Evolutionary conservation across 441 rosid genomes (phyloP), one percentile per base, ranked within the genome.

Genomic region (Heliophila coronopifolia): DNA sequence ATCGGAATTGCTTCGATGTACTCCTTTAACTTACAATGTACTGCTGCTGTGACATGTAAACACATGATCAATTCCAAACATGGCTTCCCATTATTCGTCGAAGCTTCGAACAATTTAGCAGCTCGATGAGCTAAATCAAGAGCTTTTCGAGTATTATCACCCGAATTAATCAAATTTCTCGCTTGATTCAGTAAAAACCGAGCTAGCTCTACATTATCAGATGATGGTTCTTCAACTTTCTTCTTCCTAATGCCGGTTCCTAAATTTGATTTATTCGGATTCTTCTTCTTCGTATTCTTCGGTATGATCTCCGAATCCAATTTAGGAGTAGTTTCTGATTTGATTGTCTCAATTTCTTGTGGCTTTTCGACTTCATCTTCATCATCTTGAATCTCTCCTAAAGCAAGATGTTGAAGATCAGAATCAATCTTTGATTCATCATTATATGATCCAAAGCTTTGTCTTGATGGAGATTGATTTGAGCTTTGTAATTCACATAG

Each of bases 401-500:
- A 71, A 11, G 75, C 83, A 40, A 82, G 86, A 72, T 82, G 78
- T 47, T 54, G 66, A 60, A 82, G 50, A 69, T 82, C 86, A 3
- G 73, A 77, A 52, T 79, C 83, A 23, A 82, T 75, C 66, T 84
- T 79, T 1, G 81, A 82, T 64, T 82, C 89, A 51, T 81, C 81
- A 17, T 77, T 86, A 63, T 67, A 72, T 1, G 86, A 79, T 47
- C 72, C 83, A 71, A 65, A 73, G 65, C 81, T 75, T 11, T 67
- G 78, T 69, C 90, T 79, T 10, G 86, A 79, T n/a, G 79, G 79
- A 41, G 87, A 79, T 31, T 55, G 83, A 28, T 75, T 79, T 49
- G 86, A 79, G 50, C 90, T 82, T 72, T 77, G 81, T 76, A 79
- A 67, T 28, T 82, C 90, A 35, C 74, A 77, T 13, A 77, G 76